Evolutionary conservation across 148 eudicot species (phyloP), one percentile per base, ranked within the genome.

Genomic region (Nepenthes gracilis): DNA sequence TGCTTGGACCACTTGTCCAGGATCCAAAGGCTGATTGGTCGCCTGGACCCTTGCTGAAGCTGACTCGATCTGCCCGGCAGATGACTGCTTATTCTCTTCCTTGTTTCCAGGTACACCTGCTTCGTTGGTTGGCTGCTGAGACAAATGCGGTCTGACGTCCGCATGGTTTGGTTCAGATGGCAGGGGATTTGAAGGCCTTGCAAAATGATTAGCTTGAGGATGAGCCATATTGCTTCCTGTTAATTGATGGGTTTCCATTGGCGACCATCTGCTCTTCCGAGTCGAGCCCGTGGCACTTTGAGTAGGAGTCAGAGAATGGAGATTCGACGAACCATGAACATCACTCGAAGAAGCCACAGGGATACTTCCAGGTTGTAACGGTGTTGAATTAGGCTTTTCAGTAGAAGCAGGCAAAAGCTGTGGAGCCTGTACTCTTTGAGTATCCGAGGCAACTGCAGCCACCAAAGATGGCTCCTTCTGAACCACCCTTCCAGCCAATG

Each of bases 401-500:
- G 58, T 35, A 40, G 33, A 47, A 38, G 63, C 9, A 1, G 69
- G 60, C 37, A 62, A 66, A 64, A 63, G 13, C 62, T 60, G 73
- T 6, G 69, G 49, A 53, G 37, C 58, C 11, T 60, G 71, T 12
- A 62, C 59, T 51, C 47, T n/a, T 43, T 55, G 67, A 61, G 59
- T 38, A 15, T 59, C 47, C 34, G 64, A 9, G 2, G 43, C 4
- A 11, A 33, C 55, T 56, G 57, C 66, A 35, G 47, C 59, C 54
- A 38, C 48, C n/a, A 14, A 54, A n/a, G 68, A 61, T 64, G 62
- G 47, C 33, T 75, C 79, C 57, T 78, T 82, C 52, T 78, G 80
- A 45, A 79, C 77, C 70, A 79, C 77, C 70, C 65, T 93, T 32
- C 99, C 99, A 49, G 77, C 81, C 74, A 93, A 72, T 11, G 86